Evolutionary conservation across 169 alveolate genomes (phyloP), one percentile per base, ranked within the genome.

Genomic region (Eimeria sp.): DNA sequence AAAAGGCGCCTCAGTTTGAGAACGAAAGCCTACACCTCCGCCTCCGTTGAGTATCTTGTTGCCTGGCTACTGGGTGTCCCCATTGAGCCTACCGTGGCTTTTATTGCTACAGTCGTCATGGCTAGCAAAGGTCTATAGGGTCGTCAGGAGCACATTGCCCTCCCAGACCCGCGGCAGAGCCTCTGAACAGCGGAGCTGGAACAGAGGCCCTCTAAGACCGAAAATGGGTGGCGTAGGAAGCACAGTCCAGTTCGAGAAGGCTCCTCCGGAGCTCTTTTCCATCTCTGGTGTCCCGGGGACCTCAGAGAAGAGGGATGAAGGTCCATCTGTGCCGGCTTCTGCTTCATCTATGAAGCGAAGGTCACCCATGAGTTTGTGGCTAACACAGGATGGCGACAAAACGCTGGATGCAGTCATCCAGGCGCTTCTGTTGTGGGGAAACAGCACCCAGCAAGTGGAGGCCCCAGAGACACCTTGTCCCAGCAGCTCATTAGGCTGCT

Each of bases 211-310:
- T 27, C 16, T 82, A 7, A 13, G 18, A 51, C 43, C 7, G 82
- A 58, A 45, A 51, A 86, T 86, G 93, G 93, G 93, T 10, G 93
- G 93, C 47, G 93, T 63, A 34, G 80, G 93, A 63, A 86, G 93
- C 80, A 86, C 93, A 3, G 82, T 86, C 49, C 93, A 86, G 43
- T 86, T 86, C 63, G 93, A 86, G 82, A 45, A 73, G 93, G 54
- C 93, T 45, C 76, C 78, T 40, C 93, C 30, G 61, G 75, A 13
- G 58, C 22, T 47, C 51, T 49, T 20, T 30, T 18, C 72, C 49
- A 13, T 13, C n/a, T 43, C 45, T 0, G 93, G 80, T 40, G n/a
- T 65, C 30, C 43, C 30, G 47, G 82, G 58, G 67, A 45, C 93
- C 30, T 27, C 80, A 10, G 93, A 86, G 43, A 86, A 63, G 65